A percentile compares a stretch with the other conserved stretches of the same genome.
These are phyloP conservation scores for Rhododendron griersonianum DNA, from an alignment of 148 eudicot genomes.

Conservation along the genomic window DNA sequence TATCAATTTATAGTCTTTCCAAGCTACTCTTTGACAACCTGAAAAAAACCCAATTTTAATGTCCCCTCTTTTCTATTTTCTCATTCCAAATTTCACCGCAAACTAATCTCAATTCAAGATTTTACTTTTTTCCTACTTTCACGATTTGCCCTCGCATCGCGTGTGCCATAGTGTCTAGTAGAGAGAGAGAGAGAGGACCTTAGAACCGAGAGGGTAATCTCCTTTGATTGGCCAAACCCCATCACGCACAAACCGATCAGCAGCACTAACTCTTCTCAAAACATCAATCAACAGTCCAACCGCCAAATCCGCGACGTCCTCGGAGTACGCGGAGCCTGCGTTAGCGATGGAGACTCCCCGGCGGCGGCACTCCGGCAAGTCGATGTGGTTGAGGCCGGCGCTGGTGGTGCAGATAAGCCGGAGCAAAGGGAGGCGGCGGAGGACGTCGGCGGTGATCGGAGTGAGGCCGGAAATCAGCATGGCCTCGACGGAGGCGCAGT, in stretches of 20 bases:
- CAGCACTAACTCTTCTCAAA: slow-evolving; percentile 45
- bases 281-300: slow-evolving; percentile 63
- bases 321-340: slow-evolving; percentile 30
- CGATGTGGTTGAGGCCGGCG: slow-evolving; percentile 59
- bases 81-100: no score
- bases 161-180: not conserved
- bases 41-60: no score
- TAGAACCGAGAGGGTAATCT: slow-evolving; percentile 30
- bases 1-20: no score
- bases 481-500: slow-evolving; percentile 21
- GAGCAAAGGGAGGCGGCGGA: slow-evolving; percentile 45
- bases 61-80: no score
- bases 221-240: slow-evolving; percentile 42
- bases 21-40: no score
- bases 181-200: slow-evolving; percentile 20
- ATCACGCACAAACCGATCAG: slow-evolving; percentile 45
- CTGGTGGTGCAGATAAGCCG: slow-evolving; percentile 50
- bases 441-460: slow-evolving; percentile 20
- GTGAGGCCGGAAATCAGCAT: slow-evolving; percentile 19
- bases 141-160: not conserved
- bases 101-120: not conserved
- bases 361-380: slow-evolving; percentile 65
- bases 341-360: slow-evolving; percentile 52
- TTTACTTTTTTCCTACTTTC: not conserved
- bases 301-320: slow-evolving; percentile 63